These are phyloP conservation scores for Turritis glabra DNA, from an alignment of 345 rosid species.

Conservation along the genomic window DNA sequence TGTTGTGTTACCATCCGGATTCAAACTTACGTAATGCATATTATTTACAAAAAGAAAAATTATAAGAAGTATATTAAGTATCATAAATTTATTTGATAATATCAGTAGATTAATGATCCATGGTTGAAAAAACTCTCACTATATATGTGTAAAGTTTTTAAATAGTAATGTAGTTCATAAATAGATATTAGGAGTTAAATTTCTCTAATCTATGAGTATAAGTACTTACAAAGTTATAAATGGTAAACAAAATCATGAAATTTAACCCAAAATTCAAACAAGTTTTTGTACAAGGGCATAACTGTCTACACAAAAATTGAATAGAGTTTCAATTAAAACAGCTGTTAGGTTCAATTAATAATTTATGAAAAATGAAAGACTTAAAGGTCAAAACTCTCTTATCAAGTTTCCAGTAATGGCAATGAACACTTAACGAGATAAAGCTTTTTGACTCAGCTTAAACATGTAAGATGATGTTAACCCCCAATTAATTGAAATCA, in stretches of 20 bases:
- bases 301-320: conserved; percentile 4
- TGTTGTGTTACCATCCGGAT: not conserved
- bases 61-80: not conserved
- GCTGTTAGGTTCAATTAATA: conserved; percentile 32
- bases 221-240: not conserved
- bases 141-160: not conserved
- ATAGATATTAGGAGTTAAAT: not conserved
- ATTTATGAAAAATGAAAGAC: conserved; percentile 27
- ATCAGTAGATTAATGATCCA: not conserved
- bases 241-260: not conserved
- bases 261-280: not conserved
- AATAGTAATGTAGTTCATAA: not conserved
- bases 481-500: conserved; percentile 30
- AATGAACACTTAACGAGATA: conserved; percentile 47
- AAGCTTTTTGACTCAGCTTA: conserved; percentile 54
- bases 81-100: not conserved
- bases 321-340: conserved; percentile 38
- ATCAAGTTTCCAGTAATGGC: conserved; percentile 52
- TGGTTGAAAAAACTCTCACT: not conserved
- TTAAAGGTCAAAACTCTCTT: conserved; percentile 40
- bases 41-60: not conserved
- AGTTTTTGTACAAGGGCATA: not conserved
- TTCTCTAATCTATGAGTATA: not conserved
- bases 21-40: not conserved
- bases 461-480: conserved; percentile 54